Conservation (phyloP, 352 stramenopile genomes). For the Globisporangium uncinulatum region DNA sequence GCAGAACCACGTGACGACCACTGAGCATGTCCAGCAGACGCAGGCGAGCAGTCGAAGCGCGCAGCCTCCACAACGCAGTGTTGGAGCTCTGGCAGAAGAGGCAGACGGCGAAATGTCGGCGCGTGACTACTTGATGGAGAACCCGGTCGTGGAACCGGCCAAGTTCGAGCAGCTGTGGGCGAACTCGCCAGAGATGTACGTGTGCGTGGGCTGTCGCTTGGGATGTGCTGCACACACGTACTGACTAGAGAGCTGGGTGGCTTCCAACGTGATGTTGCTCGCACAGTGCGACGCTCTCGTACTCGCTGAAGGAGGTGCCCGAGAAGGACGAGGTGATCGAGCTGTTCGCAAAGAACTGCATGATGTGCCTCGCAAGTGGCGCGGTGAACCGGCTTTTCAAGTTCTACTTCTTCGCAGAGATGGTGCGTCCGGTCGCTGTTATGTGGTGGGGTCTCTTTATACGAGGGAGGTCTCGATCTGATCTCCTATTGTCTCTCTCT, state of each 20-base stretch:
- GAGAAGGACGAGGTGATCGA: constrained; percentile 77
- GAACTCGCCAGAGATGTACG: constrained; percentile 67
- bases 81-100: constrained; percentile 17
- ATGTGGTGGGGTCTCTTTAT: background rate
- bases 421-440: constrained; percentile 31
- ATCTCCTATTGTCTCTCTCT: background rate
- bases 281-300: constrained; percentile 45
- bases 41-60: constrained; percentile 13
- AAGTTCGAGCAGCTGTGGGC: constrained; percentile 83
- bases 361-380: constrained; percentile 79
- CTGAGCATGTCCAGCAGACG: constrained; percentile 12
- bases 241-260: too few relatives aligned
- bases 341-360: constrained; percentile 54
- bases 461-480: background rate
- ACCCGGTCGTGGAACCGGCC: constrained; percentile 53
- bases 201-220: constrained; percentile 4
- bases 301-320: constrained; percentile 40
- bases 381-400: constrained; percentile 69
- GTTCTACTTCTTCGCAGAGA: constrained; percentile 86
- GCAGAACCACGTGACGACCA: constrained; percentile 20
- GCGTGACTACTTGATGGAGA: constrained; percentile 59
- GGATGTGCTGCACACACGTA: too few relatives aligned
- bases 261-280: background rate
- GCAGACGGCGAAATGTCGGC: constrained; percentile 56
- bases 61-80: constrained; percentile 9